Conservation (phyloP, 805 yeast genomes). For the Scheffersomyces coipomensis region DNA sequence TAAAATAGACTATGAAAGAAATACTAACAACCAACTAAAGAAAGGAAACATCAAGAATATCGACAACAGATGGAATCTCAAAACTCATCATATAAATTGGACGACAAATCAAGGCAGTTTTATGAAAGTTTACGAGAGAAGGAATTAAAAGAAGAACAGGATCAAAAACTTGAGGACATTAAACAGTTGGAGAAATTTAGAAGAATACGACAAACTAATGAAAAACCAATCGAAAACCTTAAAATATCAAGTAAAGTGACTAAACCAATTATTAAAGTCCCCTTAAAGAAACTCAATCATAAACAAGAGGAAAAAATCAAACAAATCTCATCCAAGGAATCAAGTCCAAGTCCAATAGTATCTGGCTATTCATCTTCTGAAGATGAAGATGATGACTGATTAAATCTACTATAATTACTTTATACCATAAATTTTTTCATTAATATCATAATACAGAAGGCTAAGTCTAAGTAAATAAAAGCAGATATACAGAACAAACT, state of each 20-base stretch:
- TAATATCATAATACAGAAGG: too few species aligned
- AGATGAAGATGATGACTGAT: too few species aligned
- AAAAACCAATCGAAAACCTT: slow-evolving; percentile 1
- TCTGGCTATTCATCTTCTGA: too few species aligned
- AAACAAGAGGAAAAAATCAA: too few species aligned
- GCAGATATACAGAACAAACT: too few species aligned
- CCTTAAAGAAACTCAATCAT: too few species aligned
- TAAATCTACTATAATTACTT: too few species aligned
- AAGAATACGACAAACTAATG: slow-evolving; percentile 2
- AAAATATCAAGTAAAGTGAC: background rate
- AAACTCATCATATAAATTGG: slow-evolving; percentile 42
- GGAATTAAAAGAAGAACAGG: slow-evolving; percentile 16
- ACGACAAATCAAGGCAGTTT: slow-evolving; percentile 33
- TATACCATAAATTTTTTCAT: too few species aligned
- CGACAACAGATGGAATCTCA: slow-evolving; percentile 24
- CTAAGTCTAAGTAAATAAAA: too few species aligned
- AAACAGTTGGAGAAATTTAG: slow-evolving; percentile 15
- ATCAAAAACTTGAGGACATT: slow-evolving; percentile 18
- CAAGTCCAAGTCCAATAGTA: too few species aligned
- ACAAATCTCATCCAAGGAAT: too few species aligned
- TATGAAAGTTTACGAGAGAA: slow-evolving; percentile 25
- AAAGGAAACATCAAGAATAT: slow-evolving; percentile 6
- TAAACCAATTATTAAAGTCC: too few species aligned
- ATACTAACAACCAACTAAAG: slow-evolving; percentile 1
- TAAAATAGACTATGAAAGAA: background rate